phyloP scores from a whole-genome alignment of 495 filamentous ascomycete genomes.

The Neurospora hispaniola region DNA sequence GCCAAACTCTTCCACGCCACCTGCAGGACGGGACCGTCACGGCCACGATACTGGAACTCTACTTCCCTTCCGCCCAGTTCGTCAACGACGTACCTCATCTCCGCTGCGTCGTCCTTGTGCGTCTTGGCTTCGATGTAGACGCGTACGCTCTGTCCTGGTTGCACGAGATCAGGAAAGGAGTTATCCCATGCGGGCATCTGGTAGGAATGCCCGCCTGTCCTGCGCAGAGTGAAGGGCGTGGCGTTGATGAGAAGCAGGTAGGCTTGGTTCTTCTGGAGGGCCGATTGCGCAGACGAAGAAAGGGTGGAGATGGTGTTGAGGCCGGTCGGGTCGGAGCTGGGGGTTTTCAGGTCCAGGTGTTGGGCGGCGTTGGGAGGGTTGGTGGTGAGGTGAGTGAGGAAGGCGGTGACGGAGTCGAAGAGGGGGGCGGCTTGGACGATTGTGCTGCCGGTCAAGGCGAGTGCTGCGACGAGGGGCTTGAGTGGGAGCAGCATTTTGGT shows the following conservation, averaged over 20 bases:
- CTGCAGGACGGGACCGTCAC: background rate
- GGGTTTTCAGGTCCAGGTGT: background rate
- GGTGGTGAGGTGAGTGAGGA: background rate
- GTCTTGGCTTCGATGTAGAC: background rate
- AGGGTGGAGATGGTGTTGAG: background rate
- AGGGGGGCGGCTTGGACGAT: background rate
- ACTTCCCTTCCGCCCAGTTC: background rate
- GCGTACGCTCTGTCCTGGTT: background rate
- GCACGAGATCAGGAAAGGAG: background rate
- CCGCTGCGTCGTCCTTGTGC: background rate
- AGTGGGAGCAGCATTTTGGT: background rate
- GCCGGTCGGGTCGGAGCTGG: background rate
- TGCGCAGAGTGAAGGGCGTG: background rate
- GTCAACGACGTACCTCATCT: background rate
- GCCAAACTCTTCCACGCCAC: background rate
- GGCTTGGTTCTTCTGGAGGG: background rate
- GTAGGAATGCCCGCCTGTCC: background rate
- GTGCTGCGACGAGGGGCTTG: background rate
- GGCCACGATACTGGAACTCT: background rate
- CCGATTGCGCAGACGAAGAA: background rate
- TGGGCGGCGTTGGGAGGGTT: background rate
- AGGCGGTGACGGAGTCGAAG: background rate
- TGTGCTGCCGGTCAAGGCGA: background rate
- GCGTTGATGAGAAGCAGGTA: background rate
- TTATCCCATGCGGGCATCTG: background rate